Base-by-base conservation (phyloP, 495 filamentous ascomycete species). In the Aspergillus conjunctus region DNA sequence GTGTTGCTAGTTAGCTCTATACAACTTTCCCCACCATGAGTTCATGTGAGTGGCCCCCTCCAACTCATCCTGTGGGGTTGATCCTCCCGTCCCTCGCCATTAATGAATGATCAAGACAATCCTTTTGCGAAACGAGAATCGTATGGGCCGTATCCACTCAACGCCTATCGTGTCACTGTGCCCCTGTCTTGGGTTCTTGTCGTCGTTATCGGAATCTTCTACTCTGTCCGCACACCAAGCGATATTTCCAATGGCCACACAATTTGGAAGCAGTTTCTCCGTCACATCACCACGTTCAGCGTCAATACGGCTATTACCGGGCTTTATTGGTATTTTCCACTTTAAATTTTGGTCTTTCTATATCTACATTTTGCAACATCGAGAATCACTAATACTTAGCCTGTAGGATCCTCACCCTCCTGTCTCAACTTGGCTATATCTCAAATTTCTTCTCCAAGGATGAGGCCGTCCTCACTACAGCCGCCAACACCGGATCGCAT, bases 401-500 rank as follows among this genome's bases (percentile, higher is more conserved):
- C 22, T 18, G 18, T 30, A 91, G 89, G 91, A 77, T 93, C 56
- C 69, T 87, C 34, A 81, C 95, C 56, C 89, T 89, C 66, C 67
- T 92, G 58, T 77, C 88, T 45, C 92, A 97, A 67, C 70, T 88
- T 54, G 85, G 79, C 64, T 97, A 95, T 70, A 73, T 90, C 63
- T 85, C 80, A 69, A 84, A 90, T 63, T 84, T 97, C 53, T 95
- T 91, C 82, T 83, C 82, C 31, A 77, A 79, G 56, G 81, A 88
- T 56, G 67, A 77, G 21, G 79, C 79, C 18, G 66, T 81, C 7
- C 85, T 90, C 59, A 82, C 83, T 41, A 77, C 84, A n/a, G 89
- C 92, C 31, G 88, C 87, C 61, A 83, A 88, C 46, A 86, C 93
- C 12, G 91, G 89, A 59, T 82, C 84, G 60, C 90, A 96, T 77